Evolutionary conservation across 2,329 filamentous ascomycete genomes (phyloP).

Genomic region (Pyrenochaeta sp.): DNA sequence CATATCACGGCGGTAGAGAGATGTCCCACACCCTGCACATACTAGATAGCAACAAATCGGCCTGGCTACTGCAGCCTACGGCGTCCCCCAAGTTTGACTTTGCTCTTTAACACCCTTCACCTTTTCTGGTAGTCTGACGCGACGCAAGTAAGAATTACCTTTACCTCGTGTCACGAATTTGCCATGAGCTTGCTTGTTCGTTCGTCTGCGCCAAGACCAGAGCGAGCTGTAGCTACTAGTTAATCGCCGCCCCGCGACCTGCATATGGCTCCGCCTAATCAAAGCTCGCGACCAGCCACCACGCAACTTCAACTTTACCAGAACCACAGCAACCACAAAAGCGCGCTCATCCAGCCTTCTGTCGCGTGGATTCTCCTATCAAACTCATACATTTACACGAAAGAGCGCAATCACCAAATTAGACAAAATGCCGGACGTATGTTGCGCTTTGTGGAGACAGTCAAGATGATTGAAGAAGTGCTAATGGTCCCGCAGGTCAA

Average conservation of each 20-base stretch:
- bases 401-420: slow-evolving; percentile 7
- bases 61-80: slow-evolving; percentile 32
- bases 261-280: slow-evolving; percentile 25
- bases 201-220: slow-evolving; percentile 23
- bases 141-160: not conserved
- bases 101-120: not conserved
- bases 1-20: slow-evolving; percentile 43
- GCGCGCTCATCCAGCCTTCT: slow-evolving; percentile 21
- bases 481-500: slow-evolving; percentile 65
- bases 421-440: slow-evolving; percentile 57
- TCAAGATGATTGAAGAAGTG: slow-evolving; percentile 1
- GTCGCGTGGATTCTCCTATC: slow-evolving; percentile 14
- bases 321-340: slow-evolving; percentile 14
- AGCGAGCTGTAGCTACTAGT: slow-evolving; percentile 11
- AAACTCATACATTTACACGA: not conserved
- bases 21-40: slow-evolving; percentile 45
- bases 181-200: slow-evolving; percentile 1
- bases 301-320: slow-evolving; percentile 19
- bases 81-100: slow-evolving; percentile 18
- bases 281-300: slow-evolving; percentile 34
- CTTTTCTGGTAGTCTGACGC: not conserved
- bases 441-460: slow-evolving; percentile 23
- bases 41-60: slow-evolving; percentile 46
- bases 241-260: slow-evolving; percentile 19
- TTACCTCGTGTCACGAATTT: not conserved